Evolutionary conservation across 768 basidiomycete genomes (phyloP).

Genomic region (Atractiella rhizophila): DNA sequence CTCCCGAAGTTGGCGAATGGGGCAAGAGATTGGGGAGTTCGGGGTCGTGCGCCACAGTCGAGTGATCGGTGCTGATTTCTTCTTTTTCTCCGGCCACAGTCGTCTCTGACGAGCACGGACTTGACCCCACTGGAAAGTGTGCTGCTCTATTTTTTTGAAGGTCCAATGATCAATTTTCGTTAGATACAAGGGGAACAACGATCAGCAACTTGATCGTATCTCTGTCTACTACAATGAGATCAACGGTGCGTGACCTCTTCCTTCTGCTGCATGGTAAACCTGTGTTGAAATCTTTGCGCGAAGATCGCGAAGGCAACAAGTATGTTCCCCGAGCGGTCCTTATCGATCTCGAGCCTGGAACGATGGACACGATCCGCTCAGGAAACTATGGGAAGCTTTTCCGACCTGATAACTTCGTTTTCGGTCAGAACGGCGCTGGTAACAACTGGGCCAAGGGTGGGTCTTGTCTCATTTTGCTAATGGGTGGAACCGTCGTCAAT

Average conservation of each 20-base stretch:
- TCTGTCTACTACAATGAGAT: constrained; percentile 8
- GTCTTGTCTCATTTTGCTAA: constrained; percentile 23
- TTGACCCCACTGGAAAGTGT: constrained; percentile 39
- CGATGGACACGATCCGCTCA: constrained; percentile 33
- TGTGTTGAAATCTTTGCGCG: constrained; percentile 3
- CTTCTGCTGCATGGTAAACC: constrained; percentile 2
- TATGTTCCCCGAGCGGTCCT: constrained; percentile 78
- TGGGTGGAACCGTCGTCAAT: not conserved
- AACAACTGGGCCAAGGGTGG: constrained; percentile 95
- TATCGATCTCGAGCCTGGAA: constrained; percentile 69
- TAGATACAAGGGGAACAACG: constrained; percentile 16
- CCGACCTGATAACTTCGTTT: constrained; percentile 23
- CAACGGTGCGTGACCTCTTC: too few relatives aligned
- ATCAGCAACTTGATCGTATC: constrained; percentile 8
- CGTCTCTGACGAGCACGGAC: constrained; percentile 64
- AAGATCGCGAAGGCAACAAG: constrained; percentile 23
- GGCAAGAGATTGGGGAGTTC: too few relatives aligned
- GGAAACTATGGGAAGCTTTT: not conserved
- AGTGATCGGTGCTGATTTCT: too few relatives aligned
- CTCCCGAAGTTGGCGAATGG: too few relatives aligned
- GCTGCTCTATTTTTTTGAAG: too few relatives aligned
- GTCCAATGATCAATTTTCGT: not conserved
- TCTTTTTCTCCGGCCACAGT: too few relatives aligned
- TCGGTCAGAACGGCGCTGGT: constrained; percentile 40
- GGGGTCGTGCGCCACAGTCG: too few relatives aligned